A percentile compares a stretch with the other conserved stretches of the same genome.
Evolutionary conservation across 2,329 filamentous ascomycete species (phyloP).

Genomic region (Dothideomycetidae sp.): DNA sequence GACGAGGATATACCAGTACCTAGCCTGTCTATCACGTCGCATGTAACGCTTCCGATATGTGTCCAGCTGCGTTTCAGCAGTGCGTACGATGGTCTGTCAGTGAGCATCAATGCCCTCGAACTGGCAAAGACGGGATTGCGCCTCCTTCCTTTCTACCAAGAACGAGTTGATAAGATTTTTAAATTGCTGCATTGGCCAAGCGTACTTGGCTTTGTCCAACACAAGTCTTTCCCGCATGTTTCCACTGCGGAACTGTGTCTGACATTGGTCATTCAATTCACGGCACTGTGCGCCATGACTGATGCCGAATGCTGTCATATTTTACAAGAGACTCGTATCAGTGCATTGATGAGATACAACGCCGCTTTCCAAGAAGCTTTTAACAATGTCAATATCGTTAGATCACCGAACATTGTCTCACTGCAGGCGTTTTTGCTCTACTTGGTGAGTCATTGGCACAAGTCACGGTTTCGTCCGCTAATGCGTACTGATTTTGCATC

Average conservation of each 20-base stretch:
- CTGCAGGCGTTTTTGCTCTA: neutral
- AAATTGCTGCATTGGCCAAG: neutral
- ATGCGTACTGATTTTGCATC: neutral
- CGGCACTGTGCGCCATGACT: neutral
- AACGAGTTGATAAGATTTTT: neutral
- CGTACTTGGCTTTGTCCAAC: no score
- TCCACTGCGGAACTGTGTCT: no score
- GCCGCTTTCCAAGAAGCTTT: neutral
- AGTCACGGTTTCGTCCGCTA: no score
- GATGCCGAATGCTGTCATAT: neutral
- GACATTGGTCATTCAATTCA: neutral
- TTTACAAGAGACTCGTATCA: neutral
- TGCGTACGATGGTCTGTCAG: no score
- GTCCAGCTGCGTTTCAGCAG: no score
- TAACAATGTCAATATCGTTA: neutral
- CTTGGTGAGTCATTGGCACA: neutral
- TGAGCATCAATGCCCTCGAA: no score
- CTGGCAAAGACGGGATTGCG: no score
- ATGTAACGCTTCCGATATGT: no score
- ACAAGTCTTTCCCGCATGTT: no score
- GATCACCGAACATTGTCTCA: neutral
- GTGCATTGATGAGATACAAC: neutral
- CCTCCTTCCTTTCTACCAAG: no score
- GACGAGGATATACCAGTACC: no score
- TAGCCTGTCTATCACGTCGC: no score